A percentile compares a stretch with the other conserved stretches of the same genome.
These are phyloP conservation scores for Colletotrichum filicis DNA, from an alignment of 2,329 filamentous ascomycete genomes.

Conservation along the genomic window DNA sequence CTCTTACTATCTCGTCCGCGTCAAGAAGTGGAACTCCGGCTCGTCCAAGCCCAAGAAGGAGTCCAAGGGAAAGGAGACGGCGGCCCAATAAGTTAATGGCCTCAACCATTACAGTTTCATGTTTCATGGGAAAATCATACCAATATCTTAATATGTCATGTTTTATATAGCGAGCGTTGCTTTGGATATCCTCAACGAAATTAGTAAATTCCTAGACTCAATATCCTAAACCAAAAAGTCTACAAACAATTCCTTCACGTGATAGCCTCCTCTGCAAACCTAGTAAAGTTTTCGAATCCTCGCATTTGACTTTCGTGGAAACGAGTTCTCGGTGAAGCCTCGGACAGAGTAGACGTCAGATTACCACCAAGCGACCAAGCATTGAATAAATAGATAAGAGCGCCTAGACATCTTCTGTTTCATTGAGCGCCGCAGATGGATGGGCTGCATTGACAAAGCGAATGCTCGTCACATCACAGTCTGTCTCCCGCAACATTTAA, in stretches of 20 bases:
- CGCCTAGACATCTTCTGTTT: too few relatives aligned
- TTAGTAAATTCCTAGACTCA: background rate
- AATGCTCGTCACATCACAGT: too few relatives aligned
- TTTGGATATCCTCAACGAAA: background rate
- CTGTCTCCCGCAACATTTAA: too few relatives aligned
- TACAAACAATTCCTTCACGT: background rate
- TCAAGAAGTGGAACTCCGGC: constrained; percentile 30
- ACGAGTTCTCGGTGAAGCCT: too few relatives aligned
- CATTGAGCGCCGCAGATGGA: too few relatives aligned
- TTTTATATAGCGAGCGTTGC: constrained; percentile 24
- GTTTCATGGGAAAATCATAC: background rate
- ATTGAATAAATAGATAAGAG: too few relatives aligned
- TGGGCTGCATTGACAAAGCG: too few relatives aligned
- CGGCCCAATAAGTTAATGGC: background rate
- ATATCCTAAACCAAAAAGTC: background rate
- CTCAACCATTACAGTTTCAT: background rate
- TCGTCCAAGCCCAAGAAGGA: constrained; percentile 23
- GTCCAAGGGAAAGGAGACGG: constrained; percentile 14
- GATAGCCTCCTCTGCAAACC: too few relatives aligned
- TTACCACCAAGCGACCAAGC: too few relatives aligned
- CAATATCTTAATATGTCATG: constrained; percentile 7
- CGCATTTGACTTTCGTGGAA: too few relatives aligned
- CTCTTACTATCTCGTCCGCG: constrained; percentile 67
- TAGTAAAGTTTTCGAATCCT: too few relatives aligned
- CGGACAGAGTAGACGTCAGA: too few relatives aligned